Evolutionary conservation across 164 flowering plant genomes (phyloP).

Genomic region (Dillenia turbinata): DNA sequence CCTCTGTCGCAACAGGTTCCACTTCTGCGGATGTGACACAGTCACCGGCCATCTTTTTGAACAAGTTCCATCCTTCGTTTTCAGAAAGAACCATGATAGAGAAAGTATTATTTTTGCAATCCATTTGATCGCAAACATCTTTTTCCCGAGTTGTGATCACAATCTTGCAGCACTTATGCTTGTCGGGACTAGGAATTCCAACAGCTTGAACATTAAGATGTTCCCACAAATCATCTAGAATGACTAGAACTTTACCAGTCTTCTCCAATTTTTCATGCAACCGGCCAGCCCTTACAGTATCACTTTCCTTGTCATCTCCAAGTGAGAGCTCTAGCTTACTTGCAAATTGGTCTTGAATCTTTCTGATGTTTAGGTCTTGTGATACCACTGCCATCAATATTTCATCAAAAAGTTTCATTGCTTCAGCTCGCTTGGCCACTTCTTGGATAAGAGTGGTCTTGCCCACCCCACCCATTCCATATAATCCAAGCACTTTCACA

Average conservation of each 20-base stretch:
- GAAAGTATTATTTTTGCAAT: too few species aligned
- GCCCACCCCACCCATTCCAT: conserved; percentile 6
- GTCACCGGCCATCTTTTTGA: conserved; percentile 4
- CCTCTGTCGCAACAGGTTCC: neutral
- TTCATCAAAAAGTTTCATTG: conserved; percentile 3
- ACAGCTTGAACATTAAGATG: neutral
- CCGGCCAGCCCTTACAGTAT: too few species aligned
- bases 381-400: conserved; percentile 5
- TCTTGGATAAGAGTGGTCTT: conserved; percentile 9
- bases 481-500: neutral
- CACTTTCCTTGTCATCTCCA: neutral
- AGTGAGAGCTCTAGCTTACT: conserved; percentile 1
- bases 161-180: conserved; percentile 4
- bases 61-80: conserved; percentile 1
- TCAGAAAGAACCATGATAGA: neutral
- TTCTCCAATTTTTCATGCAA: too few species aligned
- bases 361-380: conserved; percentile 2
- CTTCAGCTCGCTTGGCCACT: conserved; percentile 6
- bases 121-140: conserved; percentile 1
- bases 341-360: conserved; percentile 10
- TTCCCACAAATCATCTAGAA: too few species aligned
- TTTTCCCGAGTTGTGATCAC: conserved; percentile 1
- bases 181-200: conserved; percentile 4
- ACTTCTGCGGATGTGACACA: neutral
- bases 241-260: too few species aligned